Evolutionary conservation across 345 rosid genomes (phyloP).

Genomic region (Clarkia xantiana): DNA sequence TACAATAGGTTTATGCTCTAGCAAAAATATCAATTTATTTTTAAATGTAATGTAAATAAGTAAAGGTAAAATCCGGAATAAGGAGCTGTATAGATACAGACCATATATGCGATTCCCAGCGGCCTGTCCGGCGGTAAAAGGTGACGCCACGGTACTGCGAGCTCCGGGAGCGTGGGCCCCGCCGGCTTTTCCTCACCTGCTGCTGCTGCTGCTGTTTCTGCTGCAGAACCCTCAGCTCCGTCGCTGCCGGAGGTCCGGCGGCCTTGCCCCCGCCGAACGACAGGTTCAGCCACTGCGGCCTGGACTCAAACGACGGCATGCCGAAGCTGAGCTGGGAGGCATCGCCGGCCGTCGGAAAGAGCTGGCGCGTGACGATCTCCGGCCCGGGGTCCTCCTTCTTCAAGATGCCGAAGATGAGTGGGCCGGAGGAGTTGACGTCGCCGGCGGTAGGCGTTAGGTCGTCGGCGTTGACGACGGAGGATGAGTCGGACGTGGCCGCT

Average conservation of each 20-base stretch:
- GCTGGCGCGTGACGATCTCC: conserved; percentile 20
- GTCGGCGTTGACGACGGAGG: conserved; percentile 28
- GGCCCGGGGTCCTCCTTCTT: conserved; percentile 18
- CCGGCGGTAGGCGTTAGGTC: conserved; percentile 9
- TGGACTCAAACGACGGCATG: background rate
- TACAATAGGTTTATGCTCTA: no score
- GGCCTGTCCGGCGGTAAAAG: conserved; percentile 88
- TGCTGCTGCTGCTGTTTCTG: conserved; percentile 28
- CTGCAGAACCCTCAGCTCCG: conserved; percentile 21
- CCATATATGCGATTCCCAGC: conserved; percentile 99
- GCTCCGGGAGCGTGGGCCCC: conserved; percentile 94
- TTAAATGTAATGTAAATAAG: background rate
- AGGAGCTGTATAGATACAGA: conserved; percentile 9
- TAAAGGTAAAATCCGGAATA: background rate
- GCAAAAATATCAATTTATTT: no score
- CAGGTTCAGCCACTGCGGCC: conserved; percentile 35
- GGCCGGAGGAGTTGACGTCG: conserved; percentile 28
- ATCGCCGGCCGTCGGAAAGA: conserved; percentile 27
- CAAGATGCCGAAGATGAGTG: conserved; percentile 28
- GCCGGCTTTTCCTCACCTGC: conserved; percentile 45
- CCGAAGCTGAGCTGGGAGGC: conserved; percentile 10
- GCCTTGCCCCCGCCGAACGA: conserved; percentile 17
- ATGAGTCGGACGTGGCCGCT: conserved; percentile 39
- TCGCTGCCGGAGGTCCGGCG: background rate
- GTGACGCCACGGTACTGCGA: conserved; percentile 97